Evolutionary conservation across 306 rosid species (phyloP), one percentile per base, ranked within the genome.

Genomic region (Prunus salicina): DNA sequence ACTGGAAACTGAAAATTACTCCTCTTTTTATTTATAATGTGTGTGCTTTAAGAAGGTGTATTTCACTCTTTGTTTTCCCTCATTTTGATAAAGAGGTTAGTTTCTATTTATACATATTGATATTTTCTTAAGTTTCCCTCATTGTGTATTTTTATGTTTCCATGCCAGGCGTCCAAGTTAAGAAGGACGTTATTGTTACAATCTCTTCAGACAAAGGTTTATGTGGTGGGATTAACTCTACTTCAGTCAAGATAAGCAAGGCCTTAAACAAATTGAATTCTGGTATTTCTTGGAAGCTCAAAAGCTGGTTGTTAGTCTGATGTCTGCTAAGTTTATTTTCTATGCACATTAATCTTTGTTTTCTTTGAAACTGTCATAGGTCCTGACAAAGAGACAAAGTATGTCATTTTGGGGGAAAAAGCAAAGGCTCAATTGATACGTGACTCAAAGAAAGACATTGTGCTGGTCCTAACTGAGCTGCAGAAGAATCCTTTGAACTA

Each of bases 181-280:
- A 92, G 91, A 96, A 89, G 87, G 89, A 80, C 66, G 96, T 96
- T 27, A 74, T 96, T 46, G 80, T 96, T 69, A 92, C 99, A 28
- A 13, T 96, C 82, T 92, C 99, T 64, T 91, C 99, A 0, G 99
- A 96, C 93, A 96, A 96, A 82, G 99, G 99, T 81, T 93, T 96
- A 5, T 96, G 99, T 73, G 99, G 99, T 83, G 99, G 99, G 67
- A 96, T 96, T 81, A 96, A 96, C 81, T 96, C 99, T 64, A 96
- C 99, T 28, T 79, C 97, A 3, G 99, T 96, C 84, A 96, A 91
- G 93, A 88, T 83, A 79, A 96, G 99, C 99, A 96, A 88, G 90
- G 88, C 25, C 27, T 10, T 92, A 55, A 46, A 60, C 69, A 96
- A 84, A 78, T 41, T 96, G 88, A 87, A 66, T 81, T 72, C 96